These are phyloP conservation scores for Sporothrix pseudoabietina DNA, from an alignment of 2,329 filamentous ascomycete species.

Conservation along the genomic window DNA sequence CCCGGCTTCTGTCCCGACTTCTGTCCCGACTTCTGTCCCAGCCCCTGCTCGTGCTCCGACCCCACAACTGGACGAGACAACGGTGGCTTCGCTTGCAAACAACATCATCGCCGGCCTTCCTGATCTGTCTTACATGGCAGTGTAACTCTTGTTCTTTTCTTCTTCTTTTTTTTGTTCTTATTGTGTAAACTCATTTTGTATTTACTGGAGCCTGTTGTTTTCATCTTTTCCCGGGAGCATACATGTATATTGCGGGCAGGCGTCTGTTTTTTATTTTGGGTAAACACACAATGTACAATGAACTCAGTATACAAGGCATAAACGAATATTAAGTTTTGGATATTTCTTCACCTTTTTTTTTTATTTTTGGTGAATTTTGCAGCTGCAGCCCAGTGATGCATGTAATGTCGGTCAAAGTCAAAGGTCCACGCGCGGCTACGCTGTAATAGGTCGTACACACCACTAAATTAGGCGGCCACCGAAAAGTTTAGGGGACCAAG, in stretches of 20 bases:
- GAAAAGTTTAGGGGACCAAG: too few relatives aligned
- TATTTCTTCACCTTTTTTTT: not conserved
- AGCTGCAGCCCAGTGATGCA: not conserved
- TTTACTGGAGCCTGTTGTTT: not conserved
- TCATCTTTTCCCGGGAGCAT: conserved; percentile 7
- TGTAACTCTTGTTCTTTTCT: conserved; percentile 30
- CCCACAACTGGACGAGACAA: not conserved
- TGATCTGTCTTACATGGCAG: conserved; percentile 44
- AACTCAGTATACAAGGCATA: not conserved
- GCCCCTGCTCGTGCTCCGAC: not conserved
- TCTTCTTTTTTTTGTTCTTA: not conserved
- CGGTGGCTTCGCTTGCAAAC: conserved; percentile 25
- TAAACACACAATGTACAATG: not conserved
- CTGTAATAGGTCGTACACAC: not conserved
- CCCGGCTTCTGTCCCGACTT: not conserved
- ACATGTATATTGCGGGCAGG: conserved; percentile 6
- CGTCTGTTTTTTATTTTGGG: not conserved
- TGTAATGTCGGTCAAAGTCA: not conserved
- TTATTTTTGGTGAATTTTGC: not conserved
- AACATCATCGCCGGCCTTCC: conserved; percentile 39
- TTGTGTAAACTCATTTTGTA: not conserved
- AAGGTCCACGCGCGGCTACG: conserved; percentile 9
- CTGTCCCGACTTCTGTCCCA: not conserved
- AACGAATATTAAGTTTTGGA: not conserved
- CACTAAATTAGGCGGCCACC: not conserved